Base-by-base conservation (phyloP, 371 early-diverging fungal species). In the Rhizopus sp. region DNA sequence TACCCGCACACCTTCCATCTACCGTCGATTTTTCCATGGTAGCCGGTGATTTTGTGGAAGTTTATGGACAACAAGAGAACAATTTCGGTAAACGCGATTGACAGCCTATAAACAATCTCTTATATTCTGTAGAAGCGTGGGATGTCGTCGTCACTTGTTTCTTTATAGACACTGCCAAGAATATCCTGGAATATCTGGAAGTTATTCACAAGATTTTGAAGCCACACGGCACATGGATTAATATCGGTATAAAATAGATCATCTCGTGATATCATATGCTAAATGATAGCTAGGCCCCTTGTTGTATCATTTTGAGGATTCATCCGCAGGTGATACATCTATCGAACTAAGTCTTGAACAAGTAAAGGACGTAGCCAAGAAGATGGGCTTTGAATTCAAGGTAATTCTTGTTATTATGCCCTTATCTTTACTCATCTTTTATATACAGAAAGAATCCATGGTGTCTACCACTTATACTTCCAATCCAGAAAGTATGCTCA, bases 141-240 rank as follows among this genome's bases (percentile, higher is more conserved):
- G 93, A 96, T 69, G 88, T 85, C 1, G 77, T 96, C 2, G 93
- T 94, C 0, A 96, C 96, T 0, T 95, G 96, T 69, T 98, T 93
- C 80, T 98, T 97, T 68, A 88, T 98, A 48, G 98, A 98, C 64
- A 97, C 98, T 0, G 96, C 96, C 16, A 89, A 92, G 61, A 95
- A 97, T 63, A 86, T 93, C 33, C 63, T 93, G 16, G 85, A 90
- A 29, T 97, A 97, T 62, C 67, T 98, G 35, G 91, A 92, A 55
- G 82, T 86, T 0, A 92, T 98, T 57, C 81, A 87, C 62, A 67
- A 82, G 13, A 71, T 85, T 10, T 68, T 98, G 53, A 89, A 88
- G 66, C 80, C 83, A 13, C 90, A 90, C 15, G 97, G 95, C 1
- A 70, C 87, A n/a, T 98, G 98, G 98, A 95, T 98, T 60, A 97